Evolutionary conservation across 148 eudicot genomes (phyloP).

Genomic region (Rheum nobile): DNA sequence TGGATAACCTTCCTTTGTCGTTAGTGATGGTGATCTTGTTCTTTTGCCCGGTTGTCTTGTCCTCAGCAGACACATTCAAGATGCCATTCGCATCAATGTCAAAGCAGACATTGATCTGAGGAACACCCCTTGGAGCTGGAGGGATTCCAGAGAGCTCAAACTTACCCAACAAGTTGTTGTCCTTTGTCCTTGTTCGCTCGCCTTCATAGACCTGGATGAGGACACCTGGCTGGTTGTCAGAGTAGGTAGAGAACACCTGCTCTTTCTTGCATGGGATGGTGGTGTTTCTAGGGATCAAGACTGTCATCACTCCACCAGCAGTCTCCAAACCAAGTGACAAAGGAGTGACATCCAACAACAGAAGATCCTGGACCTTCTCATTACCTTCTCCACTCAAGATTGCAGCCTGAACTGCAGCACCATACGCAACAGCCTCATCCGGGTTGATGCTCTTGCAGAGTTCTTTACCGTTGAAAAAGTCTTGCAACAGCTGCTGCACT

Average conservation of each 20-base stretch:
- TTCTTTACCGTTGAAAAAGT: constrained; percentile 10
- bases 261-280: constrained; percentile 11
- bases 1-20: constrained; percentile 1
- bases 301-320: constrained; percentile 11
- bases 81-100: constrained; percentile 8
- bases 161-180: constrained; percentile 8
- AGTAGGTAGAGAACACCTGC: constrained; percentile 11
- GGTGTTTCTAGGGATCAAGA: constrained; percentile 5
- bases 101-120: constrained; percentile 5
- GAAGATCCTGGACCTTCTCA: constrained; percentile 6
- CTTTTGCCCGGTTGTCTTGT: constrained; percentile 9
- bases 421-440: constrained; percentile 10
- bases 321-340: constrained; percentile 12
- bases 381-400: constrained; percentile 7
- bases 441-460: constrained; percentile 12
- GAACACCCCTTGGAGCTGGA: constrained; percentile 3
- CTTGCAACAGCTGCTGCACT: constrained; percentile 9
- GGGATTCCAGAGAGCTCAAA: constrained; percentile 8
- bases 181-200: constrained; percentile 7
- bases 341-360: constrained; percentile 5
- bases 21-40: constrained; percentile 11
- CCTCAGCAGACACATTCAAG: constrained; percentile 6
- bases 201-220: constrained; percentile 8
- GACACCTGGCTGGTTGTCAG: constrained; percentile 10
- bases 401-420: constrained; percentile 12